Conservation (phyloP, 257 asterid species). For the Cinchona pubescens region DNA sequence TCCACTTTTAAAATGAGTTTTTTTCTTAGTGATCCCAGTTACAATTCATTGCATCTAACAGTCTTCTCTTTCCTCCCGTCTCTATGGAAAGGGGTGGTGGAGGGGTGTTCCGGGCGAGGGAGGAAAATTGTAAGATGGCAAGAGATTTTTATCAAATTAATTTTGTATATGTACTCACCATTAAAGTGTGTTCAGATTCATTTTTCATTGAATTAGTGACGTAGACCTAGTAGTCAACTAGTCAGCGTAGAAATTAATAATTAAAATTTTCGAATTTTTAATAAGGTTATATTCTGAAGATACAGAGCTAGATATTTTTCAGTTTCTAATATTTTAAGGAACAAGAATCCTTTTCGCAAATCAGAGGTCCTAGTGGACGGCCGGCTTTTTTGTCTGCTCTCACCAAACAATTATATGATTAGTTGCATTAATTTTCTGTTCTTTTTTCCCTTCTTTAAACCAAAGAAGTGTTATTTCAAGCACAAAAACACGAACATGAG, state of each 20-base stretch:
- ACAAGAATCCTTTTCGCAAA: neutral
- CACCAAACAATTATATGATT: neutral
- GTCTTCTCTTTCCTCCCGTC: too few species aligned
- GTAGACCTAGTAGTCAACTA: neutral
- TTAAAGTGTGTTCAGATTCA: too few species aligned
- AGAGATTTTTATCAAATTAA: too few species aligned
- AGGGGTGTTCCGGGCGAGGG: too few species aligned
- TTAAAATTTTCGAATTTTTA: too few species aligned
- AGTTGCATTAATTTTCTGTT: neutral
- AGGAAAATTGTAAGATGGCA: too few species aligned
- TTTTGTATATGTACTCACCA: too few species aligned
- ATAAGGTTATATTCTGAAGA: too few species aligned
- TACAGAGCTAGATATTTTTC: neutral
- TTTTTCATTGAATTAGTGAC: too few species aligned
- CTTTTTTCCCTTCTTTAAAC: neutral
- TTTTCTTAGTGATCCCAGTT: neutral
- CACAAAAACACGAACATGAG: neutral
- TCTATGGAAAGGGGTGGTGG: too few species aligned
- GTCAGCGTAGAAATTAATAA: neutral
- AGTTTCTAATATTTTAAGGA: neutral
- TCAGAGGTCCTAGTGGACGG: neutral
- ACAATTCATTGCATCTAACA: neutral
- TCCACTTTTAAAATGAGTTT: neutral
- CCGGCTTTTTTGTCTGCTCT: neutral
- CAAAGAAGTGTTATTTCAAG: neutral